Evolutionary conservation across 805 yeast genomes (phyloP), one percentile per base, ranked within the genome.

Genomic region (Wickerhamomyces rabaulensis): DNA sequence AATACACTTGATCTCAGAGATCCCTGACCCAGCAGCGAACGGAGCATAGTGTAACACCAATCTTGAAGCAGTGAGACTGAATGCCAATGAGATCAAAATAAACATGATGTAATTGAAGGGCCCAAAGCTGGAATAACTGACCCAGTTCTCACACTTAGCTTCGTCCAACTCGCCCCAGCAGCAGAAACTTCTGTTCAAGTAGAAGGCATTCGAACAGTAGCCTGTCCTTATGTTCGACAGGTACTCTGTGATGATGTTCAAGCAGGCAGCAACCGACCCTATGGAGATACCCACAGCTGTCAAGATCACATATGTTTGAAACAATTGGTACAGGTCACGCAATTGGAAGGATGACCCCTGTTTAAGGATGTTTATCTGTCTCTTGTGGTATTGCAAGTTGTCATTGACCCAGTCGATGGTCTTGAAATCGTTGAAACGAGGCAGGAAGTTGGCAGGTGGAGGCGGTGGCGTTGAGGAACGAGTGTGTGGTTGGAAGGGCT

Each of bases 21-120:
- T 95, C 0, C 99, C 99, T 7, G 96, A 87, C 0, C 99, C 99
- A 1, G 98, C 95, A 2, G 99, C 98, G 44, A 82, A 74, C 1
- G 96, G 96, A 0, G 96, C 91, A 54, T 79, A 81, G 13, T 63
- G 62, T 53, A 79, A 73, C 40, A 95, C 96, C 31, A 90, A 60
- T 13, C 74, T 61, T 0, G 92, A 88, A 1, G 96, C 82, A 10
- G 74, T 53, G 9, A 73, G 63, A 3, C 94, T 86, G 55, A 92
- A 81, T 0, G 69, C 15, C 0, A 82, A 66, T 6, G 95, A 84
- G 1, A 83, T 64, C 0, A 68, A 9, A 3, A 88, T 73, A 57
- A 82, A 92, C 0, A 78, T 59, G 2, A 78, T 1, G 57, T 87
- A 92, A 42, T 79, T 74, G 8, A 74, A 53, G 0, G 73, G 40